Conservation (phyloP, 352 stramenopile genomes). For the Poterioochromonas sp. region DNA sequence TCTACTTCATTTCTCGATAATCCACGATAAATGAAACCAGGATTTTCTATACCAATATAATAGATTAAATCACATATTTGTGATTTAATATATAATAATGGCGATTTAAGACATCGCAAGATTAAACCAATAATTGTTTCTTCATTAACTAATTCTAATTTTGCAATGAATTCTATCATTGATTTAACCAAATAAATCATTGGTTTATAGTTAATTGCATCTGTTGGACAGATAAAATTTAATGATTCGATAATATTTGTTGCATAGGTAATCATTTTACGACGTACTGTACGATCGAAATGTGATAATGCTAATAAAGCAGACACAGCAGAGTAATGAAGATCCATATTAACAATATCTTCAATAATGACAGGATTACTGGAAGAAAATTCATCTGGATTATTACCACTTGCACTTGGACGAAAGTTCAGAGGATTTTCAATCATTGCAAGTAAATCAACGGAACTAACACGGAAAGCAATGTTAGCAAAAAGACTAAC, state of each 20-base stretch:
- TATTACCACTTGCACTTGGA: not conserved
- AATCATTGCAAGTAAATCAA: not conserved
- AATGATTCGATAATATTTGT: not conserved
- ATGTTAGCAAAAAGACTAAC: not conserved
- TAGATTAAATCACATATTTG: slow-evolving; percentile 13
- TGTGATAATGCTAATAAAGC: not conserved
- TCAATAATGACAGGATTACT: not conserved
- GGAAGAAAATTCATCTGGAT: not conserved
- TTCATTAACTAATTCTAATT: slow-evolving; percentile 2
- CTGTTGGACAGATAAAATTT: not conserved
- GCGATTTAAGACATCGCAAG: not conserved
- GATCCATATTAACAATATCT: not conserved
- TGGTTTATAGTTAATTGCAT: not conserved
- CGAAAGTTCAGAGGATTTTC: not conserved
- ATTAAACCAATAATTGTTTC: slow-evolving; percentile 1
- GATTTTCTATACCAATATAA: not conserved
- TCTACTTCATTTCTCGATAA: not conserved
- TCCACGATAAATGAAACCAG: slow-evolving; percentile 6
- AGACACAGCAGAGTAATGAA: not conserved
- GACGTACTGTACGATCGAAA: not conserved
- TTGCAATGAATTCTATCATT: not conserved
- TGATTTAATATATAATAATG: not conserved
- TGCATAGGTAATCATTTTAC: not conserved
- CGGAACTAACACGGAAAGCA: not conserved
- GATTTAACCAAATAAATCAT: not conserved